phyloP scores from a whole-genome alignment of 2,329 filamentous ascomycete genomes.

The Aspergillus fumigatiaffinis region DNA sequence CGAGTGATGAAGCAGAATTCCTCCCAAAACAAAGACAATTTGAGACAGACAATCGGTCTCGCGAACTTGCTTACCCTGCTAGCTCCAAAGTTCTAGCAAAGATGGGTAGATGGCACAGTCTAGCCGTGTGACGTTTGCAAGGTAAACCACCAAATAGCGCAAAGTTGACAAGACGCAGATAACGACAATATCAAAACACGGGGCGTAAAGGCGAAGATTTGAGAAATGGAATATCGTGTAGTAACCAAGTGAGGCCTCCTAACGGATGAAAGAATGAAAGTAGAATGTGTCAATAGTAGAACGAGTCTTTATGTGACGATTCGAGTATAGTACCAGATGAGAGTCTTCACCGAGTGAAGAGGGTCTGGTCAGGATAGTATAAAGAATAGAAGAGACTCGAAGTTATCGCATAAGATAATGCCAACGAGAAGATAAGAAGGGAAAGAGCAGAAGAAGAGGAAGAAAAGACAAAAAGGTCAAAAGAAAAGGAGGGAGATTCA shows the following conservation, averaged over 20 bases:
- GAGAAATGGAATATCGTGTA: background rate
- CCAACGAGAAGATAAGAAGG: constrained; percentile 1
- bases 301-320: background rate
- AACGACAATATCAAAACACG: background rate
- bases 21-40: background rate
- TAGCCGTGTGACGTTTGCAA: background rate
- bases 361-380: background rate
- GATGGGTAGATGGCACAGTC: background rate
- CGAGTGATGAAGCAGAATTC: background rate
- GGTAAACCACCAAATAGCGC: background rate
- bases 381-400: background rate
- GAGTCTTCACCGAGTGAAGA: background rate
- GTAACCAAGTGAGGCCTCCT: background rate
- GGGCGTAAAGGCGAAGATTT: background rate
- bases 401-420: background rate
- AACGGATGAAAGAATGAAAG: background rate
- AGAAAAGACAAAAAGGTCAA: constrained; percentile 1
- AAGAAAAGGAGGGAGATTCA: constrained; percentile 1
- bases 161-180: background rate
- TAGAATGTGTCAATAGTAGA: background rate
- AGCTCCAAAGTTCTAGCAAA: background rate
- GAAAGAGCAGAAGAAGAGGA: constrained; percentile 11
- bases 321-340: background rate
- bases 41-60: background rate
- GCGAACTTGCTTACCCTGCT: background rate